Evolutionary conservation across 148 eudicot species (phyloP).

Genomic region (Rhododendron williamsianum): DNA sequence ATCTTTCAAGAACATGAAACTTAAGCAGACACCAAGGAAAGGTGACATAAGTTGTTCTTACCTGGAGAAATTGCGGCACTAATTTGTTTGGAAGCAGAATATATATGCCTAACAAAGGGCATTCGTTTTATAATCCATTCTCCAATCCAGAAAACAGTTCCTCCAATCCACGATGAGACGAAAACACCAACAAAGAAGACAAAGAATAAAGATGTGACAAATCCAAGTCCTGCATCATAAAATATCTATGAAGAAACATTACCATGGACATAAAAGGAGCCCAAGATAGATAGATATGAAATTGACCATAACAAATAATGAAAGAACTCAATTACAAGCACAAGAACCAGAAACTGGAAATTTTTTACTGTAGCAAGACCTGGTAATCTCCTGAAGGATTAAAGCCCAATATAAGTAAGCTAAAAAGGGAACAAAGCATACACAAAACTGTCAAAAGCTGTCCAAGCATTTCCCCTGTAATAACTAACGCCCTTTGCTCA

Average conservation of each 20-base stretch:
- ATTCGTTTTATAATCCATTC: conserved; percentile 80
- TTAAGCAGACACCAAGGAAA: not conserved
- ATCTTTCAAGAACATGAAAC: not conserved
- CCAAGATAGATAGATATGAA: not conserved
- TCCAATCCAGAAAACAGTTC: conserved; percentile 84
- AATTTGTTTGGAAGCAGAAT: conserved; percentile 90
- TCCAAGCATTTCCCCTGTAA: not conserved
- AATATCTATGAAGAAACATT: not conserved
- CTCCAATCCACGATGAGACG: conserved; percentile 92
- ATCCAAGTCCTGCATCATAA: conserved; percentile 76
- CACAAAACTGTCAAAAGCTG: not conserved
- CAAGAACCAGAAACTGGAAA: not conserved
- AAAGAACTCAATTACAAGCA: not conserved
- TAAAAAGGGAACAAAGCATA: not conserved
- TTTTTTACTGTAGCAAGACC: not conserved
- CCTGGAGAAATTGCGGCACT: conserved; percentile 94
- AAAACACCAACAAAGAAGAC: conserved; percentile 88
- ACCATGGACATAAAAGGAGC: not conserved
- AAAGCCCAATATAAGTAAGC: not conserved
- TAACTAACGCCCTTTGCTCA: not conserved
- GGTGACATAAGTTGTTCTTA: conserved; percentile 19
- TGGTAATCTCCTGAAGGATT: not conserved
- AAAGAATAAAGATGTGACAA: conserved; percentile 71
- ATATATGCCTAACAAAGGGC: conserved; percentile 82
- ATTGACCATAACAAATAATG: not conserved